Base-by-base conservation (phyloP, 306 rosid species). In the Inga oerstediana region DNA sequence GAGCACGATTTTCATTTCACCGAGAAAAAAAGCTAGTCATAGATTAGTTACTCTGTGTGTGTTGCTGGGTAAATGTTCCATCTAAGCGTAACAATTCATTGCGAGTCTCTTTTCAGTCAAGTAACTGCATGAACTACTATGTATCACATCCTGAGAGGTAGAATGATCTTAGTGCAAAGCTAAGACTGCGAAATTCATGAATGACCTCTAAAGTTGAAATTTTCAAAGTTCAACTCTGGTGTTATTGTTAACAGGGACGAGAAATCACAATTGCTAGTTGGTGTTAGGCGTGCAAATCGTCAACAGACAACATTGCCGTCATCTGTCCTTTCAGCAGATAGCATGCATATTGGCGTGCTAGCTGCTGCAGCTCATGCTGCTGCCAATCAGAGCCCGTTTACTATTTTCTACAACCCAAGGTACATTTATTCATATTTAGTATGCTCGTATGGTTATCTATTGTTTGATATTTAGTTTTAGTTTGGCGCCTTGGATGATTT, bases 361-460 rank as follows among this genome's bases (percentile, higher is more conserved):
- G 99, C 99, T 74, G 99, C 97, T 17, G 99, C 99, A 13, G 99
- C 99, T 81, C 97, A 97, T 75, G 99, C 99, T 68, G 97, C 99
- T 45, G 86, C 99, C 32, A 92, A 89, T 75, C 90, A 93, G 19
- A 94, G 94, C 80, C 92, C 98, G 14, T 97, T 94, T 85, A 89
- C 98, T 10, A 89, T 97, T 78, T 97, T 94, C 90, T 97, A 97
- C 88, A 97, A 97, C 85, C 99, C 99, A 79, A 97, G 99, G 99
- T 94, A 81, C 67, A 20, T 16, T 72, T 10, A 22, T 12, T 49
- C 8, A 39, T 58, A 58, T 58, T 58, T 8, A 59, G 52, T 10
- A 68, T 66, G 43, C 72, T 49, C 66, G 43, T 19, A 17, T 74
- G 41, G 46, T 10, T 74, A n/a, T 30, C 52, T 19, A 17, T 16